Conservation (phyloP, 148 eudicot genomes). For the Mesembryanthemum crystallinum region DNA sequence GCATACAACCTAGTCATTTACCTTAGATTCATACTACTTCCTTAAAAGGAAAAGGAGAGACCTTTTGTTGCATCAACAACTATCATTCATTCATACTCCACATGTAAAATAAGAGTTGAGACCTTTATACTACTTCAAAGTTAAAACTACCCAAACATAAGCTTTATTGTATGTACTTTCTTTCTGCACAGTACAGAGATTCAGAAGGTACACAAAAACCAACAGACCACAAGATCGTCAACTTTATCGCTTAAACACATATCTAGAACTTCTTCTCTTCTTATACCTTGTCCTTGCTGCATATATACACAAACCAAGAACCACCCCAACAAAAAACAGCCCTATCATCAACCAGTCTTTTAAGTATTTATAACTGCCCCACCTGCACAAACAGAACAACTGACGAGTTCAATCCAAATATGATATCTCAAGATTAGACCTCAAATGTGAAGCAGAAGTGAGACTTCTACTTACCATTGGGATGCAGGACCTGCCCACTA, state of each 20-base stretch:
- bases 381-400: conserved; percentile 25
- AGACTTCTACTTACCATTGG: conserved; percentile 46
- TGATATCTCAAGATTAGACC: neutral
- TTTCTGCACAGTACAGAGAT: neutral
- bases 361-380: conserved; percentile 31
- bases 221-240: neutral
- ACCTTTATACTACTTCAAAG: no score
- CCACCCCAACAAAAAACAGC: neutral
- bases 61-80: neutral
- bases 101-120: no score
- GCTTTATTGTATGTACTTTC: conserved; percentile 14
- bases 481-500: conserved; percentile 75
- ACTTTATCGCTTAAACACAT: neutral
- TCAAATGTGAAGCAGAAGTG: neutral
- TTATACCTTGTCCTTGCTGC: neutral
- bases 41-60: neutral
- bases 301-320: neutral
- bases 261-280: neutral
- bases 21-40: no score
- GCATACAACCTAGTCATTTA: no score
- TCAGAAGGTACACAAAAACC: neutral
- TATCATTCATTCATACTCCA: no score
- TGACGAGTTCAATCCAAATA: neutral
- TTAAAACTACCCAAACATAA: no score
- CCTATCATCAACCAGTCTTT: neutral